Base-by-base conservation (phyloP, 306 rosid genomes). In the Medicago ruthenica region DNA sequence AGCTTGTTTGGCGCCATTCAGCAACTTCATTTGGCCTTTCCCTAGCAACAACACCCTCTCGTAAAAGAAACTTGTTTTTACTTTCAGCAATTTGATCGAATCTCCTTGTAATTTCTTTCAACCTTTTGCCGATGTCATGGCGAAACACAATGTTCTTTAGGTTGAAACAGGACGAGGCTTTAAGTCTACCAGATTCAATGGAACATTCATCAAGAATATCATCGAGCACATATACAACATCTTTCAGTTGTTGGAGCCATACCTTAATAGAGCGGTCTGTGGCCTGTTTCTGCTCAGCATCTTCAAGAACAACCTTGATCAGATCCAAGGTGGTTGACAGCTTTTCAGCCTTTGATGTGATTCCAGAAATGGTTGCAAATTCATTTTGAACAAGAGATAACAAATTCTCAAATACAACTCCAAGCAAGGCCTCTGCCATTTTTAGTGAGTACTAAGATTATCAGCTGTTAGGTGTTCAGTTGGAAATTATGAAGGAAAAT, bases 1-100 rank as follows among this genome's bases (percentile, higher is more conserved):
- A 59, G 10, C 65, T 24, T 3, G 40, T 59, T 22, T 59, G 65
- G 4, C 65, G 65, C 65, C 65, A 59, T 5, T 59, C 65, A 59
- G 65, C 65, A 17, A 59, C 18, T 59, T 59, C 68, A 62, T 0
- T 36, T 36, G 13, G 12, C 8, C 20, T 36, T 36, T 62, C 68
- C 37, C 15, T 58, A 24, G 13, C 40, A 24, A 8, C 27, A 24
- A 12, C 17, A 59, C 40, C 16, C 9, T 59, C 40, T 13, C 16
- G 39, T 12, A 27, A 17, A 24, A 45, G 53, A 45, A 45, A 45
- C 53, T 45, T 45, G 53, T 45, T 14, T 4, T 14, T 45, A 13
- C 1, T 45, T 3, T 45, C n/a, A 45, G 53, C 47, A 42, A 45
- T 45, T 13, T 12, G 5, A 14, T 45, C 53, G 7, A 42, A 2